A percentile compares a stretch with the other conserved stretches of the same genome.
phyloP scores from a whole-genome alignment of 2,329 filamentous ascomycete species.

The Colletotrichum limetticola region DNA sequence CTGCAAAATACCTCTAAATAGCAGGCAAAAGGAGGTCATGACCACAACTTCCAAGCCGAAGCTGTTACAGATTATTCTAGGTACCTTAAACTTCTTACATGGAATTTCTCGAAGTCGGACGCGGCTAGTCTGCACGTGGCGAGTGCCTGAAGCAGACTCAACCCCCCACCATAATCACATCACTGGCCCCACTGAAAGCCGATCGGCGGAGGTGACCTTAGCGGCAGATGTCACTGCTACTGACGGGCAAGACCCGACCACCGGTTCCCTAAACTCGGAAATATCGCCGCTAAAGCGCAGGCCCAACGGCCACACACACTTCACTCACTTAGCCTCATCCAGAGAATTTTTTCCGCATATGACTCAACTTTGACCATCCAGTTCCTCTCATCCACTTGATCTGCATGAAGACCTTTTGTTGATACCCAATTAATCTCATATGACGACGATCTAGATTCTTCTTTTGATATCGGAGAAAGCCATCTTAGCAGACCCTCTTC shows the following conservation, averaged over 20 bases:
- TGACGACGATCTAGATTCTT: slow-evolving; percentile 17
- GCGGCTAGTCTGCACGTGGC: neutral
- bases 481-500: slow-evolving; percentile 16
- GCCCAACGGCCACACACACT: neutral
- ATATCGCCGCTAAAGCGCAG: slow-evolving; percentile 19
- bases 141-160: neutral
- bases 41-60: neutral
- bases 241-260: slow-evolving; percentile 14
- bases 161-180: slow-evolving; percentile 19
- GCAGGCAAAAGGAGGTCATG: neutral
- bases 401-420: slow-evolving; percentile 20
- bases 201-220: slow-evolving; percentile 11
- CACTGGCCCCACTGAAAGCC: slow-evolving; percentile 7
- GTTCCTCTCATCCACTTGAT: slow-evolving; percentile 14
- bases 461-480: slow-evolving; percentile 10
- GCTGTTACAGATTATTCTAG: neutral
- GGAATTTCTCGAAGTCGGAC: too few species aligned
- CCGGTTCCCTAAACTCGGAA: slow-evolving; percentile 3
- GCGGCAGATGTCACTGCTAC: slow-evolving; percentile 1
- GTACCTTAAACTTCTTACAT: neutral
- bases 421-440: slow-evolving; percentile 24
- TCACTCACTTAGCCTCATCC: slow-evolving; percentile 19
- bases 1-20: neutral
- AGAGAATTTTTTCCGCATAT: slow-evolving; percentile 26
- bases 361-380: slow-evolving; percentile 25